Conservation (phyloP, 805 yeast species). For the Huiozyma sinensis region DNA sequence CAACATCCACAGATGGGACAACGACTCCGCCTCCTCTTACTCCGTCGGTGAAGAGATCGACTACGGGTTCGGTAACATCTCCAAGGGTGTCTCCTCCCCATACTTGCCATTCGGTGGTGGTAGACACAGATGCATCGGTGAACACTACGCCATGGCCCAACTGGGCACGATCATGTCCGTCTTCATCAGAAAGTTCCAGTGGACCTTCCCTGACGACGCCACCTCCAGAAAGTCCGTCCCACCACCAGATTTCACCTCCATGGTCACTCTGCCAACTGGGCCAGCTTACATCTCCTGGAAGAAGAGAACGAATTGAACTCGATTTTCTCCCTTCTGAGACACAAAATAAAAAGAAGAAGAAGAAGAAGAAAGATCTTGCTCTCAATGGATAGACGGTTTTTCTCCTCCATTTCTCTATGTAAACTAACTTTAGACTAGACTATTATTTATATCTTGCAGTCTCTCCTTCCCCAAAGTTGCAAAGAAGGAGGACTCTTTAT, state of each 20-base stretch:
- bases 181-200: slow-evolving; percentile 62
- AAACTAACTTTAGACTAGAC: neutral
- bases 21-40: slow-evolving; percentile 28
- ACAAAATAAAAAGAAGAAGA: too few relatives aligned
- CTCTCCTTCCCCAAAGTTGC: too few relatives aligned
- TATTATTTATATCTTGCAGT: too few relatives aligned
- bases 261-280: slow-evolving; percentile 83
- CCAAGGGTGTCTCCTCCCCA: slow-evolving; percentile 93
- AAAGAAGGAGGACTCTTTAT: too few relatives aligned
- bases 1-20: slow-evolving; percentile 84
- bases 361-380: too few relatives aligned
- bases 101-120: slow-evolving; percentile 99
- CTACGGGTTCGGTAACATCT: slow-evolving; percentile 93
- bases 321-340: too few relatives aligned
- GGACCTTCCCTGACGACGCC: slow-evolving; percentile 46
- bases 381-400: too few relatives aligned
- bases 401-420: neutral
- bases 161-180: slow-evolving; percentile 74
- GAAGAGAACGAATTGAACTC: slow-evolving; percentile 35
- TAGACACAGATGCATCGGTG: slow-evolving; percentile 98
- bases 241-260: slow-evolving; percentile 66
- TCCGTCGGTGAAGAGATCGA: slow-evolving; percentile 43
- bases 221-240: slow-evolving; percentile 42
- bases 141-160: slow-evolving; percentile 93
- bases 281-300: slow-evolving; percentile 70